phyloP scores from a whole-genome alignment of 257 asterid genomes.

The Solanum paucissectum region DNA sequence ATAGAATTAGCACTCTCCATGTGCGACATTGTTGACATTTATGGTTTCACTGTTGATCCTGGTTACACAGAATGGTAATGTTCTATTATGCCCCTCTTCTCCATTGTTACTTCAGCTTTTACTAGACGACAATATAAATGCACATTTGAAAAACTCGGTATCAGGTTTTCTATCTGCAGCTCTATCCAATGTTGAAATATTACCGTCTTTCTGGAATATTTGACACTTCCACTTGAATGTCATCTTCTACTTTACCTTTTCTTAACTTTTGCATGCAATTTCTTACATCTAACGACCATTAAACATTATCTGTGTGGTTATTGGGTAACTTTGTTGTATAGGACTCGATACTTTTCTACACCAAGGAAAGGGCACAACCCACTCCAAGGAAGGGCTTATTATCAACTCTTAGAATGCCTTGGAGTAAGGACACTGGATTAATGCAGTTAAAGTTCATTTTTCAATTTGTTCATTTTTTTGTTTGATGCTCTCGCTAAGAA shows the following conservation, averaged over 20 bases:
- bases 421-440: slow-evolving; percentile 49
- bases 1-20: slow-evolving; percentile 96
- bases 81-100: slow-evolving; percentile 1
- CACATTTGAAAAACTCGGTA: background rate
- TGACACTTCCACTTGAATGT: background rate
- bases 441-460: background rate
- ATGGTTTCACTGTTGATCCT: slow-evolving; percentile 98
- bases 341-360: slow-evolving; percentile 90
- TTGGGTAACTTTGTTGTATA: background rate
- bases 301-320: background rate
- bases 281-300: background rate
- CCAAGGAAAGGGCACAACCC: slow-evolving; percentile 99
- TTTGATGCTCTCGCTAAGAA: background rate
- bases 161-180: background rate
- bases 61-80: slow-evolving; percentile 95
- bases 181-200: background rate
- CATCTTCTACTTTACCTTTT: background rate
- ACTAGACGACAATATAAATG: background rate
- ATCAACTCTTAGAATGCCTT: slow-evolving; percentile 98
- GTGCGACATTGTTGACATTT: slow-evolving; percentile 93
- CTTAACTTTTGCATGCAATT: background rate
- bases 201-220: slow-evolving; percentile 5
- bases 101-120: background rate
- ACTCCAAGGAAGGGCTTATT: slow-evolving; percentile 98
- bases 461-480: background rate